phyloP scores from a whole-genome alignment of 2,329 filamentous ascomycete species.

The Fusarium ramigenum region DNA sequence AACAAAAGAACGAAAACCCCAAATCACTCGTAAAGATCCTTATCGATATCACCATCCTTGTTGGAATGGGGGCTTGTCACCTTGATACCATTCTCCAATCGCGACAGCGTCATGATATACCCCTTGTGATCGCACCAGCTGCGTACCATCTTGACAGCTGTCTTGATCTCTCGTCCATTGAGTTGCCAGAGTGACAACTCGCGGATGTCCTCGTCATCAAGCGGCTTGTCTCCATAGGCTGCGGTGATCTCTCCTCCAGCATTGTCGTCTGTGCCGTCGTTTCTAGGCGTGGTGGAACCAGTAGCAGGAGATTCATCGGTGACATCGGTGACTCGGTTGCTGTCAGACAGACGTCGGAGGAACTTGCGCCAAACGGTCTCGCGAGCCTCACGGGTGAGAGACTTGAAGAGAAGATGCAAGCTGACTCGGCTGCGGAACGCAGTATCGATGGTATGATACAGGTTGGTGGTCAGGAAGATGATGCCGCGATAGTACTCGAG shows the following conservation, averaged over 20 bases:
- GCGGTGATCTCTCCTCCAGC: background rate
- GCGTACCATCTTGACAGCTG: conserved; percentile 56
- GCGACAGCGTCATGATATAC: conserved; percentile 52
- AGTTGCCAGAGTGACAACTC: conserved; percentile 53
- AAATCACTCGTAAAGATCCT: conserved; percentile 41
- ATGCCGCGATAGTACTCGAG: conserved; percentile 57
- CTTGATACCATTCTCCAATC: conserved; percentile 56
- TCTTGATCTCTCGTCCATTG: conserved; percentile 60
- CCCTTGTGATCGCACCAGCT: conserved; percentile 57
- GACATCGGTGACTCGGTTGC: background rate
- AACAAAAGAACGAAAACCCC: background rate
- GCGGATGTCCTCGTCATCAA: conserved; percentile 49
- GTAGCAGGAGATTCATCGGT: conserved; percentile 1
- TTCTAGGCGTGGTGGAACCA: conserved; percentile 4
- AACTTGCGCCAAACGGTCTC: conserved; percentile 58
- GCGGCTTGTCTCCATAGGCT: conserved; percentile 8
- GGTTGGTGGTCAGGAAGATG: conserved; percentile 57
- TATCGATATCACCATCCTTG: conserved; percentile 46
- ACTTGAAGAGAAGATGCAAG: conserved; percentile 57
- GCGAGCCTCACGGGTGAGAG: conserved; percentile 51
- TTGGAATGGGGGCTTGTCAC: conserved; percentile 55
- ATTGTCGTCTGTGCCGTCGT: background rate
- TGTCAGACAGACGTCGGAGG: conserved; percentile 47
- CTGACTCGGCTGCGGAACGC: conserved; percentile 58
- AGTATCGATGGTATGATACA: conserved; percentile 54